Percentiles rank a stretch among this genome's conserved stretches.
Evolutionary conservation across 139 green algal genomes (phyloP).

Genomic region (Microglena sp.): DNA sequence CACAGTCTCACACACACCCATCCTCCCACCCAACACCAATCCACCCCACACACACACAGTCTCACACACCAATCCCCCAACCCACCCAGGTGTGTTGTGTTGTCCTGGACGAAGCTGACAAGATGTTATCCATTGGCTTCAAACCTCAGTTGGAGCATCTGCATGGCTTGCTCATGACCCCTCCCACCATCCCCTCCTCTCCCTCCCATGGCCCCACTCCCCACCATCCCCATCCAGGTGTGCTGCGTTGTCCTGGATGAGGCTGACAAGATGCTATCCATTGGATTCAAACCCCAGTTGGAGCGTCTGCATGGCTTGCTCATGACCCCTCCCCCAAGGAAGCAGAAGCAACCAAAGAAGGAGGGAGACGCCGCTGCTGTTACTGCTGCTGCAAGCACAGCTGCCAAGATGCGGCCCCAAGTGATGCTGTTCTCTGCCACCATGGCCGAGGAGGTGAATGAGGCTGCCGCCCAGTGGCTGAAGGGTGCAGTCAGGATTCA

Average conservation of each 20-base stretch:
- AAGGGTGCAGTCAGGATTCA: constrained; percentile 4
- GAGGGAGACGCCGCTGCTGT: not conserved
- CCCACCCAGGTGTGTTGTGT: constrained; percentile 23
- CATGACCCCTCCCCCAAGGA: constrained; percentile 13
- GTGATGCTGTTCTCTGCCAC: constrained; percentile 70
- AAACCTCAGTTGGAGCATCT: constrained; percentile 60
- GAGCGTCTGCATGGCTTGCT: constrained; percentile 45
- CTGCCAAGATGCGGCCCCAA: not conserved
- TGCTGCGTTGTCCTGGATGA: constrained; percentile 73
- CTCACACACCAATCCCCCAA: not conserved
- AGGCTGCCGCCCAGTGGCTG: constrained; percentile 48
- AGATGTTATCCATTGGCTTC: constrained; percentile 79
- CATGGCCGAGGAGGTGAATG: constrained; percentile 42
- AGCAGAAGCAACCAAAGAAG: not conserved
- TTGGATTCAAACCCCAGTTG: constrained; percentile 70
- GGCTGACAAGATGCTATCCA: constrained; percentile 79
- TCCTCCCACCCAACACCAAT: not conserved
- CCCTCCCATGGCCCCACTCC: not conserved
- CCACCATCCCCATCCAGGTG: not conserved
- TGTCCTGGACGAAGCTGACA: constrained; percentile 84
- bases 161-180: constrained; percentile 35
- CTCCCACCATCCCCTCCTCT: not conserved
- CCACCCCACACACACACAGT: not conserved
- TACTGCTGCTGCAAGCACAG: not conserved
- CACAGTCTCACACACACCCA: too few species aligned